A percentile compares a stretch with the other conserved stretches of the same genome.
These are phyloP conservation scores for Suillus clintonianus DNA, from an alignment of 768 basidiomycete genomes.

Conservation along the genomic window DNA sequence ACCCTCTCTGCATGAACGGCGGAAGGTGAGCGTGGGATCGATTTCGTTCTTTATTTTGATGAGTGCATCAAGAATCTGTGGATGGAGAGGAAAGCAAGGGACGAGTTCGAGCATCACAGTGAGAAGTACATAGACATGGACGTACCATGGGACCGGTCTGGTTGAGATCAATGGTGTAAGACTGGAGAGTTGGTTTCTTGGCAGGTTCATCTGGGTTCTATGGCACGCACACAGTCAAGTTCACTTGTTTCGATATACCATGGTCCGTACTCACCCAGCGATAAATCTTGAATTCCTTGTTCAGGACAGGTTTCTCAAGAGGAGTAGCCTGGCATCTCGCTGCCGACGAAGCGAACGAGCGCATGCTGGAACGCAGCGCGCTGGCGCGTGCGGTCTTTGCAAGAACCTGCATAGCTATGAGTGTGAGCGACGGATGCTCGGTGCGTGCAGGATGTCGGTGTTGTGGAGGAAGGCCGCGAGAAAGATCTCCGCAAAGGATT, in stretches of 20 bases:
- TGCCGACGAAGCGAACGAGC: slow-evolving; percentile 34
- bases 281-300: slow-evolving; percentile 98
- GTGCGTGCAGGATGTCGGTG: background rate
- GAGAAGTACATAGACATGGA: slow-evolving; percentile 1
- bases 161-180: slow-evolving; percentile 89
- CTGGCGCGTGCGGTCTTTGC: slow-evolving; percentile 6
- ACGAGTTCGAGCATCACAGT: background rate
- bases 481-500: background rate
- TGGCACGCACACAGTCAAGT: background rate
- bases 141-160: slow-evolving; percentile 93
- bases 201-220: slow-evolving; percentile 95
- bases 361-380: slow-evolving; percentile 17
- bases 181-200: slow-evolving; percentile 87
- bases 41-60: slow-evolving; percentile 99
- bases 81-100: background rate
- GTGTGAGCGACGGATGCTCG: background rate
- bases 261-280: slow-evolving; percentile 68
- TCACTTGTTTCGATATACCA: background rate
- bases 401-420: slow-evolving; percentile 16
- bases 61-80: slow-evolving; percentile 81
- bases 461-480: background rate
- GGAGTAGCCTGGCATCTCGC: slow-evolving; percentile 43
- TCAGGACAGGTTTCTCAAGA: slow-evolving; percentile 63
- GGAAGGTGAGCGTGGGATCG: slow-evolving; percentile 96
- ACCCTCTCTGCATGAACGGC: slow-evolving; percentile 89